These are phyloP conservation scores for Marasmius fiardii DNA, from an alignment of 1,284 basidiomycete genomes.

Conservation along the genomic window DNA sequence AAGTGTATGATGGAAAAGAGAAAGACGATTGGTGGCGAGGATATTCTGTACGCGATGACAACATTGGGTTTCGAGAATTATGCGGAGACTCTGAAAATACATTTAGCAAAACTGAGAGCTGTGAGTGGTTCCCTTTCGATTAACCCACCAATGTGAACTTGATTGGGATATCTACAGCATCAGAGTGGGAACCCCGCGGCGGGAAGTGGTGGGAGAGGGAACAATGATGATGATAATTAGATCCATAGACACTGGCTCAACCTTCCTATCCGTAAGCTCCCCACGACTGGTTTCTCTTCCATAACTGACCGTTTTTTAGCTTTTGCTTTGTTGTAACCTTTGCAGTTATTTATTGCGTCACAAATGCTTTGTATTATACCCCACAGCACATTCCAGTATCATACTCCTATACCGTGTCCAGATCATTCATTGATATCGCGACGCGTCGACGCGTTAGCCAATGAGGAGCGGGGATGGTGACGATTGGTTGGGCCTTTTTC, in stretches of 20 bases:
- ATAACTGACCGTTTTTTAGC: too few relatives aligned
- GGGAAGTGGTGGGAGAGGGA: not conserved
- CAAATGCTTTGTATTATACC: too few relatives aligned
- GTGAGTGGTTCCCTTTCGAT: constrained; percentile 41
- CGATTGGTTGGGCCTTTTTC: not conserved
- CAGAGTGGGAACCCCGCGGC: not conserved
- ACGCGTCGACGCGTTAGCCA: constrained; percentile 5
- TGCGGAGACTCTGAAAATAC: constrained; percentile 85
- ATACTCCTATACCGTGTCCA: not conserved
- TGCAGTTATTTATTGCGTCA: not conserved
- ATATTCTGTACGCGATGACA: constrained; percentile 85
- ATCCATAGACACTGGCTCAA: not conserved
- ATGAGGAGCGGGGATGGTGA: not conserved
- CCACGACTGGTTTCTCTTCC: too few relatives aligned
- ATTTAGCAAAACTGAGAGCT: constrained; percentile 85
- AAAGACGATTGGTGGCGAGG: constrained; percentile 82
- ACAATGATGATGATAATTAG: not conserved
- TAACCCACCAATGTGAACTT: not conserved
- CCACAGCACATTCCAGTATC: not conserved
- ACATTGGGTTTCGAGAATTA: constrained; percentile 96
- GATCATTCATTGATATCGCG: not conserved
- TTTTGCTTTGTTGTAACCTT: too few relatives aligned
- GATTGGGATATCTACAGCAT: not conserved
- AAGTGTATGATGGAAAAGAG: constrained; percentile 84
- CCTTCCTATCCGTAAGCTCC: too few relatives aligned